Base-by-base conservation (phyloP, 108 stramenopile genomes). In the Discostella pseudostelligera region DNA sequence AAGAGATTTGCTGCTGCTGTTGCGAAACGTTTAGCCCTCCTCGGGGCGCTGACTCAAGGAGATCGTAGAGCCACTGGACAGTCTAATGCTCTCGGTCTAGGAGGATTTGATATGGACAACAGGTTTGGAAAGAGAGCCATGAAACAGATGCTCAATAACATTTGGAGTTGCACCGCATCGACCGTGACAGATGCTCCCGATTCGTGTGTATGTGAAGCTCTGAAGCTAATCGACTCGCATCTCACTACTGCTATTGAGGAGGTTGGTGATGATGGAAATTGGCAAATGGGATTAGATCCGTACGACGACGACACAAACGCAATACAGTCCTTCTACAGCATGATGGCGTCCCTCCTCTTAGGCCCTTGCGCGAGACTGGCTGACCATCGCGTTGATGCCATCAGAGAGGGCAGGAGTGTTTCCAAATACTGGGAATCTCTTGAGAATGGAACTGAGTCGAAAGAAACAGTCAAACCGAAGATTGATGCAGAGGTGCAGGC, bases 41-140 rank as follows among this genome's bases (percentile, higher is more conserved):
- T 90, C 7, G 89, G 89, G 9, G 89, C 89, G 1, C 74, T 91
- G 16, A 85, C 85, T 0, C 86, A 90, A 47, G 90, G 86, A 20
- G 83, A 87, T 35, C 74, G 83, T 12, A 48, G 86, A 4, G 86
- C 86, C 3, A 74, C 67, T 22, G 78, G 72, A 4, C 43, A 39
- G 4, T 56, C 81, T 32, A 78, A 69, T 32, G 42, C 28, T 20
- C 29, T 79, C 25, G 78, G 78, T 12, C 62, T 79, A 16, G 67
- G 72, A 25, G 50, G 55, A 3, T 79, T 79, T 48, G 78, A 79
- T 54, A 56, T 79, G 39, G 79, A 82, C 67, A 63, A 65, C 39
- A 54, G 64, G 36, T 71, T 65, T 57, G 80, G 82, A 16, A n/a
- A 16, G 2, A 48, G 16, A 28, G 74, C 74, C 6, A 39, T 76